Conservation (phyloP, 2,329 filamentous ascomycete species). For the Aspergillus sp. region DNA sequence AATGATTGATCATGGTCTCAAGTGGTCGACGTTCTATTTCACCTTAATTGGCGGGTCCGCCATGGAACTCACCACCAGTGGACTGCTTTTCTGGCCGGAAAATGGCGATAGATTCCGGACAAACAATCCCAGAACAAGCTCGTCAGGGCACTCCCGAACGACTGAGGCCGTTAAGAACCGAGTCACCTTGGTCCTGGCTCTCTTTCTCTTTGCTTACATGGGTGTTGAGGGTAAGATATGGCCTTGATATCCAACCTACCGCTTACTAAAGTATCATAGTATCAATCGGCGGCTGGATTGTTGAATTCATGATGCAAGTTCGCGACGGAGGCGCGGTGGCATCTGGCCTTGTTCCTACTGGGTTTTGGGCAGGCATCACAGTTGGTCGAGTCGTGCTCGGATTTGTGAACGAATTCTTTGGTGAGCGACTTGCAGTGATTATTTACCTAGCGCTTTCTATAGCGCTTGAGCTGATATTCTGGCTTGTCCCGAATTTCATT, state of each 20-base stretch:
- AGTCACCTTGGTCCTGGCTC: conserved; percentile 12
- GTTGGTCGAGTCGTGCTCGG: conserved; percentile 67
- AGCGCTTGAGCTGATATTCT: conserved; percentile 67
- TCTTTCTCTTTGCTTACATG: conserved; percentile 56
- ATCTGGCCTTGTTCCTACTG: conserved; percentile 67
- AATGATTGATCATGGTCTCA: conserved; percentile 13
- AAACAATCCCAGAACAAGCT: conserved; percentile 7
- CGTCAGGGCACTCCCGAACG: conserved; percentile 4
- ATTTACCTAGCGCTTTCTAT: conserved; percentile 62
- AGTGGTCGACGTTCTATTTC: conserved; percentile 13
- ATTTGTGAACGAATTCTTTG: conserved; percentile 63
- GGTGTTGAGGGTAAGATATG: conserved; percentile 62
- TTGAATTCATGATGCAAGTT: conserved; percentile 74
- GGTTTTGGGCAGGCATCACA: conserved; percentile 77
- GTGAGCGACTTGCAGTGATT: conserved; percentile 62
- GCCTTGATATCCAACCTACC: not conserved
- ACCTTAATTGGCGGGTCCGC: conserved; percentile 11
- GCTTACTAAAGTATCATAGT: conserved; percentile 1
- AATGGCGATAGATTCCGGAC: conserved; percentile 5
- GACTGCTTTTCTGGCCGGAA: conserved; percentile 11
- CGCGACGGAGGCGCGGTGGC: conserved; percentile 63
- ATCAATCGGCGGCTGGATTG: conserved; percentile 62
- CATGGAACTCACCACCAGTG: conserved; percentile 5
- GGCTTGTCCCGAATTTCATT: conserved; percentile 70
- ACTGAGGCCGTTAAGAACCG: conserved; percentile 9